Percentiles rank a stretch among this genome's conserved stretches.
Conservation (phyloP, 352 stramenopile genomes). For the Phytophthora vignae region DNA sequence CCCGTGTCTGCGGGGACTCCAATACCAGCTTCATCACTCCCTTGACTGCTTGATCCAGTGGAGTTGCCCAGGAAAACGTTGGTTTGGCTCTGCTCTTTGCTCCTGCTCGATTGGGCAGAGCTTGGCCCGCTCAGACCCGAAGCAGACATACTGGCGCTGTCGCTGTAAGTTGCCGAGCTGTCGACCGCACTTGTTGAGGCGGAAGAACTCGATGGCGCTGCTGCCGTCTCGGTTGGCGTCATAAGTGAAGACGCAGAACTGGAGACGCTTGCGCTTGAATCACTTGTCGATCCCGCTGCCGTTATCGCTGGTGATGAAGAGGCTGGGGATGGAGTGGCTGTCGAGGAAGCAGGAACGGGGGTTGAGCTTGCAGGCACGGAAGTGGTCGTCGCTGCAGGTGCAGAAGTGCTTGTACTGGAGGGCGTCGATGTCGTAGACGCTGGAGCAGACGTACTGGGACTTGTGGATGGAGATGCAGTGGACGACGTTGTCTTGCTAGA, state of each 20-base stretch:
- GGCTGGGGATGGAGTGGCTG: not conserved
- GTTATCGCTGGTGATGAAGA: constrained; percentile 4
- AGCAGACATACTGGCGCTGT: not conserved
- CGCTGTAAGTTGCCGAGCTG: not conserved
- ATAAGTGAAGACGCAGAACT: constrained; percentile 4
- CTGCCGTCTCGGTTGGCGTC: not conserved
- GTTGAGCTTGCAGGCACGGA: constrained; percentile 8
- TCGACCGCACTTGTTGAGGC: not conserved
- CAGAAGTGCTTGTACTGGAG: not conserved
- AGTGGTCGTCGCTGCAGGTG: constrained; percentile 18
- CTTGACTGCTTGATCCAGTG: constrained; percentile 16
- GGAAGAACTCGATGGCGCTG: not conserved
- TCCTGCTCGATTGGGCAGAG: constrained; percentile 1
- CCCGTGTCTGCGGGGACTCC: not conserved
- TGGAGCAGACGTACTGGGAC: not conserved
- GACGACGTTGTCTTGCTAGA: not conserved
- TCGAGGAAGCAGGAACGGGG: constrained; percentile 4
- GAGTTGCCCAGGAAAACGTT: not conserved
- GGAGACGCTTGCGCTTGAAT: not conserved
- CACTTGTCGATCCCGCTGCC: not conserved
- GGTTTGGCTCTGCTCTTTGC: constrained; percentile 3
- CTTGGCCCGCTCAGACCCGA: constrained; percentile 7
- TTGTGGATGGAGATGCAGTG: not conserved
- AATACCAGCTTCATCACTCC: constrained; percentile 8
- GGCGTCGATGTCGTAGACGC: not conserved